Evolutionary conservation across 2,329 filamentous ascomycete species (phyloP).

Genomic region (Trichoderma guizhouense): DNA sequence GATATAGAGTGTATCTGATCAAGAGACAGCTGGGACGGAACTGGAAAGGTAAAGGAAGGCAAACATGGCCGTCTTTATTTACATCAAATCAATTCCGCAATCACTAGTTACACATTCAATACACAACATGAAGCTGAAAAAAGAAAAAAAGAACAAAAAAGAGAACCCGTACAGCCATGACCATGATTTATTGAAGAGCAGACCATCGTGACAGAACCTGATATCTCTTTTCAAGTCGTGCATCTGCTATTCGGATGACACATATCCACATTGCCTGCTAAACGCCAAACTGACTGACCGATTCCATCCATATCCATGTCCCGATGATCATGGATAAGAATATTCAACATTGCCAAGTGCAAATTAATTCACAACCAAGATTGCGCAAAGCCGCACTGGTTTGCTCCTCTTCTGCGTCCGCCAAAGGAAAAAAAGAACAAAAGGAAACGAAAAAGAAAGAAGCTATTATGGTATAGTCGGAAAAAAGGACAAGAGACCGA

Average conservation of each 20-base stretch:
- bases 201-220: conserved; percentile 17
- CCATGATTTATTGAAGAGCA: conserved; percentile 15
- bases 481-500: conserved; percentile 1
- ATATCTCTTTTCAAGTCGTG: conserved; percentile 14
- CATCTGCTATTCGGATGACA: conserved; percentile 17
- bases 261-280: conserved; percentile 18
- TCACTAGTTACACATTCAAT: conserved; percentile 16
- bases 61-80: neutral
- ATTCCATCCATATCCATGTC: conserved; percentile 15
- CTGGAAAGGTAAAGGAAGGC: neutral
- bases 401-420: neutral
- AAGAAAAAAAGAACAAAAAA: neutral
- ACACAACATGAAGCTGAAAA: conserved; percentile 3
- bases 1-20: neutral
- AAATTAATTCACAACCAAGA: conserved; percentile 11
- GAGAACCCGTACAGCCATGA: conserved; percentile 10
- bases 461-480: conserved; percentile 18
- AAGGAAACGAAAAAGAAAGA: neutral
- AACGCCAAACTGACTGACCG: conserved; percentile 17
- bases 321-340: conserved; percentile 14
- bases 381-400: neutral
- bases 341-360: conserved; percentile 17
- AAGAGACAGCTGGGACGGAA: neutral
- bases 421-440: neutral
- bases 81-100: neutral